phyloP scores from a whole-genome alignment of 2,329 filamentous ascomycete genomes.

The Endothia cerciana region DNA sequence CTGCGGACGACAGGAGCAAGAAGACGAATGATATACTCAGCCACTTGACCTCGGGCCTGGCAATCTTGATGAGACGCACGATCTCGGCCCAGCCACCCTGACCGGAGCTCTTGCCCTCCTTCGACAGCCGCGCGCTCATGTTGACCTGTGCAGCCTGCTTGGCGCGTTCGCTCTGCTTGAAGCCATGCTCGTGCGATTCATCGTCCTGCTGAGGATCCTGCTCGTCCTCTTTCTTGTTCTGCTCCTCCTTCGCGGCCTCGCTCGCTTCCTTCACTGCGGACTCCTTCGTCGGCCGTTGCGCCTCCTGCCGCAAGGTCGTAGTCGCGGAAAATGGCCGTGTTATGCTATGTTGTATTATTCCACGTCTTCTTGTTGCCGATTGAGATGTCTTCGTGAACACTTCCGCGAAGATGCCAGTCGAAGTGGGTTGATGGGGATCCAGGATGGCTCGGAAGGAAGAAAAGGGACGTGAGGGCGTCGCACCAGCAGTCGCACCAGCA shows the following conservation, averaged over 20 bases:
- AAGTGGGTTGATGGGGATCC: not conserved
- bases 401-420: slow-evolving; percentile 15
- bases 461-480: slow-evolving; percentile 8
- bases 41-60: slow-evolving; percentile 79
- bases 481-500: not conserved
- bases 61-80: slow-evolving; percentile 86
- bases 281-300: slow-evolving; percentile 25
- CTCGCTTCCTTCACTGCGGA: slow-evolving; percentile 24
- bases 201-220: slow-evolving; percentile 33
- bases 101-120: slow-evolving; percentile 67
- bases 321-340: slow-evolving; percentile 36
- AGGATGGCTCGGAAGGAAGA: slow-evolving; percentile 14
- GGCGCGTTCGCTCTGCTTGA: slow-evolving; percentile 76
- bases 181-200: slow-evolving; percentile 39
- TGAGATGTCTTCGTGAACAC: slow-evolving; percentile 25
- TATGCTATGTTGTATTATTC: slow-evolving; percentile 27
- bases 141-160: slow-evolving; percentile 87
- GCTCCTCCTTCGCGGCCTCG: not conserved
- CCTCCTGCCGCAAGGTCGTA: slow-evolving; percentile 29
- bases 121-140: slow-evolving; percentile 82
- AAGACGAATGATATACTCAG: slow-evolving; percentile 81
- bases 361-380: slow-evolving; percentile 26
- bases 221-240: slow-evolving; percentile 21
- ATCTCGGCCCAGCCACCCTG: slow-evolving; percentile 72
- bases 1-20: slow-evolving; percentile 84